Percentiles rank a stretch among this genome's conserved stretches.
phyloP scores from a whole-genome alignment of 495 filamentous ascomycete species.

The Astrothelium subdiscretum region DNA sequence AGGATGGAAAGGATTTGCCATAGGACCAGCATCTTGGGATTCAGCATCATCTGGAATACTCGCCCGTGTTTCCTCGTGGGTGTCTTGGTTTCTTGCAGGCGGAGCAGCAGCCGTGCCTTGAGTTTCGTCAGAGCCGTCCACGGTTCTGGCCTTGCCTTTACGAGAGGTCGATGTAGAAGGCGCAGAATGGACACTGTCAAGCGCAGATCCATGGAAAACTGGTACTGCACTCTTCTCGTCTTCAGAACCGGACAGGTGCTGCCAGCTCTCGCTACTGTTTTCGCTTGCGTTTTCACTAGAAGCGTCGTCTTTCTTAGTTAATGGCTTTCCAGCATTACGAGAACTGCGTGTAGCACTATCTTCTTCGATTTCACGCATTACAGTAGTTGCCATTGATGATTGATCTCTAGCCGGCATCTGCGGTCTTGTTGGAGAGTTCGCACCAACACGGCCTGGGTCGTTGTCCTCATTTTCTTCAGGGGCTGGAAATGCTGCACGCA shows the following conservation, averaged over 20 bases:
- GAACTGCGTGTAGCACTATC: background rate
- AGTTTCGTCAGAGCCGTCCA: background rate
- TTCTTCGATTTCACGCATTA: slow-evolving; percentile 23
- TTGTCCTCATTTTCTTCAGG: background rate
- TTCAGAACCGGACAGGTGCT: background rate
- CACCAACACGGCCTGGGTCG: background rate
- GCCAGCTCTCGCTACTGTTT: slow-evolving; percentile 10
- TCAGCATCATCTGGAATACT: background rate
- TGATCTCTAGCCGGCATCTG: slow-evolving; percentile 20
- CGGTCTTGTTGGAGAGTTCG: slow-evolving; percentile 6
- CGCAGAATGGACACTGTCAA: background rate
- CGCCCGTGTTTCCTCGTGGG: background rate
- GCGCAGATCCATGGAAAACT: background rate
- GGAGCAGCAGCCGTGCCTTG: background rate
- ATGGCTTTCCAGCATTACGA: background rate
- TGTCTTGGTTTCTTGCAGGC: background rate
- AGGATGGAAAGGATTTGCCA: background rate
- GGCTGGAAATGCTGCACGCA: no score
- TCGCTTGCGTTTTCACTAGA: background rate
- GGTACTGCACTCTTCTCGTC: background rate
- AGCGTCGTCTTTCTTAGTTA: slow-evolving; percentile 5
- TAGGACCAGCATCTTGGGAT: no score
- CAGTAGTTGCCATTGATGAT: slow-evolving; percentile 24
- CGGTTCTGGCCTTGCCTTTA: background rate
- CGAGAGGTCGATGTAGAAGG: background rate